Percentiles rank a stretch among this genome's conserved stretches.
These are phyloP conservation scores for Arxiozyma slooffiae DNA, from an alignment of 1,139 yeast genomes.

Conservation along the genomic window DNA sequence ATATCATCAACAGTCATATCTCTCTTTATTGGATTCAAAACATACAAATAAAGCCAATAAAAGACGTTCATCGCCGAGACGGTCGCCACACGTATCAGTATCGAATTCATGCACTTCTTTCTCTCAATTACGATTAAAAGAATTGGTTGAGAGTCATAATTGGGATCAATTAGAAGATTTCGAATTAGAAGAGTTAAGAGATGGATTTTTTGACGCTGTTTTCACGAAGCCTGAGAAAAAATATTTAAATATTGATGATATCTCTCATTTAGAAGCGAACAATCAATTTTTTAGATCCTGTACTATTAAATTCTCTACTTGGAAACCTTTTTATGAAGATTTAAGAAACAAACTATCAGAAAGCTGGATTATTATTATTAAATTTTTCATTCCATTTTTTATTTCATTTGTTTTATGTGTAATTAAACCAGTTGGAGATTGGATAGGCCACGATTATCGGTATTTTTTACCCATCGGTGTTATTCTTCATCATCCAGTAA, in stretches of 20 bases:
- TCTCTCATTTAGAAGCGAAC: conserved; percentile 2
- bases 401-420: conserved; percentile 35
- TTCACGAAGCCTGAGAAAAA: conserved; percentile 31
- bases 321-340: not conserved
- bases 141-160: conserved; percentile 22
- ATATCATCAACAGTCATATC: conserved; percentile 20
- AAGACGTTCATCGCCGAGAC: not conserved
- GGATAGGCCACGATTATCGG: conserved; percentile 36
- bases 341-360: not conserved
- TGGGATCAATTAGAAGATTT: conserved; percentile 30
- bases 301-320: not conserved
- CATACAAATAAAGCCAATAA: conserved; percentile 2
- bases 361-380: conserved; percentile 22
- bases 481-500: conserved; percentile 39
- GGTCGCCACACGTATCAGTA: conserved; percentile 18
- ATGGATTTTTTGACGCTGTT: conserved; percentile 41
- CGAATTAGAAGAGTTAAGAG: conserved; percentile 37
- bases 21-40: conserved; percentile 14
- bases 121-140: conserved; percentile 29
- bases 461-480: conserved; percentile 37
- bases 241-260: conserved; percentile 3
- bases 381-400: conserved; percentile 36
- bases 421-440: conserved; percentile 31
- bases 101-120: conserved; percentile 18
- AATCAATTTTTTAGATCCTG: not conserved